Evolutionary conservation across 495 filamentous ascomycete species (phyloP).

Genomic region (Neurospora discreta): DNA sequence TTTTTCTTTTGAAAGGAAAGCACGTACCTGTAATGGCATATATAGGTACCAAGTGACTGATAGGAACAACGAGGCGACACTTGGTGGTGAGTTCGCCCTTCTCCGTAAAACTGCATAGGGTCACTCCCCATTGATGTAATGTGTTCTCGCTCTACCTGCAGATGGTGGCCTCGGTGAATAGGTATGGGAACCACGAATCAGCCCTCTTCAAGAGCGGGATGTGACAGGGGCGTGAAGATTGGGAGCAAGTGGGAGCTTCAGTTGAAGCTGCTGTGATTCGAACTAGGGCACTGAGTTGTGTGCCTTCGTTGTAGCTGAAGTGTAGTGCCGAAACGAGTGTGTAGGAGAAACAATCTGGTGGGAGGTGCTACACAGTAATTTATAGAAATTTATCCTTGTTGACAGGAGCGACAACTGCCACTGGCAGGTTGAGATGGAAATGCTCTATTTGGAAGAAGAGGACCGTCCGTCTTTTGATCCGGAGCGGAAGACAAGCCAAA

Average conservation of each 20-base stretch:
- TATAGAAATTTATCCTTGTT: not conserved
- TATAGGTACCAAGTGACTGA: no score
- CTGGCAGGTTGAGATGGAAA: not conserved
- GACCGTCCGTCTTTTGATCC: not conserved
- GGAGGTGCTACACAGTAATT: not conserved
- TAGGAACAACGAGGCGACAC: not conserved
- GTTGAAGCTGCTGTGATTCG: not conserved
- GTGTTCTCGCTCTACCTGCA: not conserved
- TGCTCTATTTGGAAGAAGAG: not conserved
- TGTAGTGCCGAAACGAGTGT: not conserved
- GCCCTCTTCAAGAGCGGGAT: not conserved
- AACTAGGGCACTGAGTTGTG: not conserved
- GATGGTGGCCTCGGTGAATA: not conserved
- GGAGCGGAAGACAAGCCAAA: not conserved
- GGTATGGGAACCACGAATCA: not conserved
- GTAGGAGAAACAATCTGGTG: not conserved
- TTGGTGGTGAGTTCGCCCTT: not conserved
- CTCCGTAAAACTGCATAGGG: not conserved
- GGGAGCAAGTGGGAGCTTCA: not conserved
- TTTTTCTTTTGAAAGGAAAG: not conserved
- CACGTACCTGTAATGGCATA: not conserved
- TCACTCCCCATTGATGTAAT: not conserved
- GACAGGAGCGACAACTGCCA: not conserved
- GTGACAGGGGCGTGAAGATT: not conserved
- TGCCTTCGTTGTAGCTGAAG: not conserved